Percentiles rank a stretch among this genome's conserved stretches.
Conservation (phyloP, 345 rosid species). For the Hirschfeldia incana region DNA sequence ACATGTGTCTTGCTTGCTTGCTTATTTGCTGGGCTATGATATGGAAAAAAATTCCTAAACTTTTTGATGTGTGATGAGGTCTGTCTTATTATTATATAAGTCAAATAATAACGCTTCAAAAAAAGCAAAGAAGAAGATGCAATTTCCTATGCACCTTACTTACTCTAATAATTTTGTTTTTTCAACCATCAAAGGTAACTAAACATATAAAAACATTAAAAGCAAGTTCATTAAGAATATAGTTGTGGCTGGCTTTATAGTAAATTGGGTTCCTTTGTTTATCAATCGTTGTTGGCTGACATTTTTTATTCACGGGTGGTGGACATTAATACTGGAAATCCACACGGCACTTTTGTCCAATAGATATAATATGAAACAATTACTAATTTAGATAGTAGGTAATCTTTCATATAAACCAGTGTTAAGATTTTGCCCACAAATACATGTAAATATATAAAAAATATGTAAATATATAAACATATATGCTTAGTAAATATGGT, state of each 20-base stretch:
- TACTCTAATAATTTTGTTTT: neutral
- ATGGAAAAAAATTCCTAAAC: neutral
- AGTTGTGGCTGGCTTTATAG: neutral
- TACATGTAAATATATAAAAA: neutral
- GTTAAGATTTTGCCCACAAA: neutral
- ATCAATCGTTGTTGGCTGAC: neutral
- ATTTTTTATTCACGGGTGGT: neutral
- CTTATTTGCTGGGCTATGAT: constrained; percentile 12
- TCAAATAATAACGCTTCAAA: neutral
- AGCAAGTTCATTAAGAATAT: neutral
- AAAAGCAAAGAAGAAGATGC: neutral
- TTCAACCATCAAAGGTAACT: neutral
- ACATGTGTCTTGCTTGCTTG: constrained; percentile 26
- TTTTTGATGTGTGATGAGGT: neutral
- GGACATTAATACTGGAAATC: neutral
- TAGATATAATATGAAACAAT: neutral
- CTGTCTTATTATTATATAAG: neutral
- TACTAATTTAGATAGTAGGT: neutral
- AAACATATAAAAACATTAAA: neutral
- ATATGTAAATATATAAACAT: neutral
- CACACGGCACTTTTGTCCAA: neutral
- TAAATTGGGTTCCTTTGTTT: neutral
- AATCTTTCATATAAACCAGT: no score
- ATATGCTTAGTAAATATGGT: neutral
- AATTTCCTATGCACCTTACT: neutral